Evolutionary conservation across 495 filamentous ascomycete species (phyloP), one percentile per base, ranked within the genome.

Genomic region (Talaromyces liani): DNA sequence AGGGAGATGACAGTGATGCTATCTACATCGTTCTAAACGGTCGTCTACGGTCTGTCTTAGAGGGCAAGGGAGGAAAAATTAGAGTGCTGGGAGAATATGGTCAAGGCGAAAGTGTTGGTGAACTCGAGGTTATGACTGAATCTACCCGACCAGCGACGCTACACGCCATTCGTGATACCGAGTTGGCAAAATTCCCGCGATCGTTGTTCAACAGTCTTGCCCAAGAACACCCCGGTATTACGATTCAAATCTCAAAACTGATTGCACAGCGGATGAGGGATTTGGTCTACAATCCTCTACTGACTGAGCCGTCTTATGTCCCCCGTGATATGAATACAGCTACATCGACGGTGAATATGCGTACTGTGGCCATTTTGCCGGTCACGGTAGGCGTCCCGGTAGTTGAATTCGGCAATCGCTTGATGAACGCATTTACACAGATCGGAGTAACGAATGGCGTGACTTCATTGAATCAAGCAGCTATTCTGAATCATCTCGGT

Each of bases 21-120:
- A 98, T 98, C 47, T 98, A 98, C 70, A 92, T 98, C 65, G 95
- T 97, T 10, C 80, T 98, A 6, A 98, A 98, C 71, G 94, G 94
- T 9, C 87, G 94, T 9, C 74, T 98, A 25, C 79, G 94, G 39
- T 84, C 90, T 4, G 85, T 98, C 2, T 81, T 90, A 34, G 92
- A 97, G 68, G 81, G 85, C 5, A 78, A 88, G 31, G 87, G 90
- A 59, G 91, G 89, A 0, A 88, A 86, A n/a, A 89, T 96, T 80
- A 89, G 87, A 58, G 93, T 96, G 41, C 85, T 91, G 41, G 93
- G 91, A 10, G 94, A 98, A 71, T 97, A 90, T 69, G 94, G 95
- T 6, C 94, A 98, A 71, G 94, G 94, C 18, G 94, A 98, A 69
- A 98, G 95, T 74, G 91, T 98, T 45, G 94, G 94, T 10, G 94